Percentiles rank a stretch among this genome's conserved stretches.
Conservation (phyloP, 805 yeast genomes). For the Saturnispora zaruensis region DNA sequence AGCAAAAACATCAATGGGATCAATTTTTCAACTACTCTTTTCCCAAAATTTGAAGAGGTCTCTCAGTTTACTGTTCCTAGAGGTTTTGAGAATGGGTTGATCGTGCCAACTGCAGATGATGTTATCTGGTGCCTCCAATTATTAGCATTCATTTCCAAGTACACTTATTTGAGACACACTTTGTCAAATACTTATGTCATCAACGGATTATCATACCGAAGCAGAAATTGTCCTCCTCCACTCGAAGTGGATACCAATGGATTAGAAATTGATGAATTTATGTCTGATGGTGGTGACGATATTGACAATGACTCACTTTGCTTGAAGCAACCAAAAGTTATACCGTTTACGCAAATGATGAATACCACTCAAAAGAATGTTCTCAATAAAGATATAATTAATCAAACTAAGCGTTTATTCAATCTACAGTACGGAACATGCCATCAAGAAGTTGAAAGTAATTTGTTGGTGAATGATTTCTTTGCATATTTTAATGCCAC, state of each 20-base stretch:
- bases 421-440: background rate
- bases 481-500: slow-evolving; percentile 17
- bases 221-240: slow-evolving; percentile 28
- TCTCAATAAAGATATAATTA: background rate
- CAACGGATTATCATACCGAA: slow-evolving; percentile 53
- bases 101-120: slow-evolving; percentile 90
- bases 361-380: background rate
- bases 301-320: slow-evolving; percentile 1
- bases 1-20: background rate
- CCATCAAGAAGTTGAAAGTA: slow-evolving; percentile 4
- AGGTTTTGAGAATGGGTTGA: slow-evolving; percentile 52
- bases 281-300: slow-evolving; percentile 18
- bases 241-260: slow-evolving; percentile 23
- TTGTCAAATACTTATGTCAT: slow-evolving; percentile 72
- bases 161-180: slow-evolving; percentile 65
- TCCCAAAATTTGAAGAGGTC: slow-evolving; percentile 18
- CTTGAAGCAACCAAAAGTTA: background rate
- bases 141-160: slow-evolving; percentile 87
- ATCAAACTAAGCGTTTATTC: background rate
- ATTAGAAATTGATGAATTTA: slow-evolving; percentile 20
- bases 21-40: slow-evolving; percentile 15
- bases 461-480: slow-evolving; percentile 16
- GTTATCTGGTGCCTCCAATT: slow-evolving; percentile 89
- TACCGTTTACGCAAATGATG: background rate
- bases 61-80: slow-evolving; percentile 36